Conservation (phyloP, 768 basidiomycete species). For the Suillus decipiens region DNA sequence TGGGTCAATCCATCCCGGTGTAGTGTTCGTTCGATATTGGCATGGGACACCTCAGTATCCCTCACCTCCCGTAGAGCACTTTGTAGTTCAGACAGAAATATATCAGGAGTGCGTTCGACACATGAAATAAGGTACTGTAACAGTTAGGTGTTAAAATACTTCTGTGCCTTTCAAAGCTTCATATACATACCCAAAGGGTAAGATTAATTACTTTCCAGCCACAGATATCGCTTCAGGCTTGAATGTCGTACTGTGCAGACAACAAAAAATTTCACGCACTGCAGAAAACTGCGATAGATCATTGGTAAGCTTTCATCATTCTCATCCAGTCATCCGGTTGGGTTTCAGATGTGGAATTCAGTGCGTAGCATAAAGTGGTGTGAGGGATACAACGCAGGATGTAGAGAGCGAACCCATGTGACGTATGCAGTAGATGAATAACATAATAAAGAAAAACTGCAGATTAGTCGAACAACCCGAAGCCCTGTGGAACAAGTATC, state of each 20-base stretch:
- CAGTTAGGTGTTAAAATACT: no score
- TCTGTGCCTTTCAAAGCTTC: no score
- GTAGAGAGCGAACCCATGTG: slow-evolving; percentile 1
- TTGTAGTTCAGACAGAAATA: no score
- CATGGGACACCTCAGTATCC: no score
- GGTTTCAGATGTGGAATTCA: not conserved
- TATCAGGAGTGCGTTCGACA: no score
- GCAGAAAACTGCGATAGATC: not conserved
- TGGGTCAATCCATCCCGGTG: no score
- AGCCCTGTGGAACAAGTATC: slow-evolving; percentile 58
- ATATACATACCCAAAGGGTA: no score
- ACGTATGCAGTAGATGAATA: slow-evolving; percentile 21
- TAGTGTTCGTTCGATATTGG: no score
- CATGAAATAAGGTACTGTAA: no score
- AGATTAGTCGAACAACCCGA: slow-evolving; percentile 92
- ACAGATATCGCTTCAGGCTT: not conserved
- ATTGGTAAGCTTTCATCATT: not conserved
- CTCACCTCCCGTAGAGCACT: no score
- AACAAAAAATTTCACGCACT: not conserved
- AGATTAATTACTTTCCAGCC: not conserved
- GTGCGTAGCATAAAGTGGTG: not conserved
- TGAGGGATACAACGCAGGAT: not conserved
- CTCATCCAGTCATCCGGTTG: not conserved
- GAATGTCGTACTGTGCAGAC: not conserved
- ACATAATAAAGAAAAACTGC: slow-evolving; percentile 24